Evolutionary conservation across 1,284 basidiomycete genomes (phyloP).

Genomic region (Pseudozyma pruni): DNA sequence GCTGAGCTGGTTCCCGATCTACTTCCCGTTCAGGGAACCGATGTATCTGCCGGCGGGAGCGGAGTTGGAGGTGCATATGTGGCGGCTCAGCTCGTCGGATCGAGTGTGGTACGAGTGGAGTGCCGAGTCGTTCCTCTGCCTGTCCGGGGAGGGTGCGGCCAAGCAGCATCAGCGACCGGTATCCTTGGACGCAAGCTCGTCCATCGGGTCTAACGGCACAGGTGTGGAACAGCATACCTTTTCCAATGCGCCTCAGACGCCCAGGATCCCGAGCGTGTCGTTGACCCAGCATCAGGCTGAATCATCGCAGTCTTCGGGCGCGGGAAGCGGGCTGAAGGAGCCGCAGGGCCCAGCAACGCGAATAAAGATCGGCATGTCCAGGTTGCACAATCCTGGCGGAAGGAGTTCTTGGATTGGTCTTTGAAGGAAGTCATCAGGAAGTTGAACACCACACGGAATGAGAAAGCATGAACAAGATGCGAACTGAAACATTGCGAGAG

Average conservation of each 20-base stretch:
- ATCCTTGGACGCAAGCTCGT: constrained; percentile 36
- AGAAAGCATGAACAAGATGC: not conserved
- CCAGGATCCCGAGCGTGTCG: constrained; percentile 49
- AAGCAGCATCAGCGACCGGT: constrained; percentile 16
- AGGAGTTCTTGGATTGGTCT: constrained; percentile 86
- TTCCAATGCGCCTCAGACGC: constrained; percentile 61
- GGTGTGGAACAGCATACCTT: constrained; percentile 38
- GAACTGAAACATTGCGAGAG: constrained; percentile 3
- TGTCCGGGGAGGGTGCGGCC: constrained; percentile 42
- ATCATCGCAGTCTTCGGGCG: not conserved
- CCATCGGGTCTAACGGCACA: constrained; percentile 23
- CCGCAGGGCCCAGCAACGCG: constrained; percentile 41
- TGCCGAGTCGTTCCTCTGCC: constrained; percentile 85
- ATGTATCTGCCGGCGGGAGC: constrained; percentile 90
- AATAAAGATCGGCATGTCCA: constrained; percentile 91
- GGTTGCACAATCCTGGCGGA: constrained; percentile 88
- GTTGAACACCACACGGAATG: not conserved
- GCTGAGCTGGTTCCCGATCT: constrained; percentile 98
- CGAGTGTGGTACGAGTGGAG: constrained; percentile 99
- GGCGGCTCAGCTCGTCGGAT: constrained; percentile 82
- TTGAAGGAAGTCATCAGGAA: constrained; percentile 1
- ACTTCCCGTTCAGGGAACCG: constrained; percentile 87
- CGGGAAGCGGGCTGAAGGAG: constrained; percentile 15
- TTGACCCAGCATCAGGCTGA: constrained; percentile 10
- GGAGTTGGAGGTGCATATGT: constrained; percentile 91